Evolutionary conservation across 2,329 filamentous ascomycete genomes (phyloP).

Genomic region (Aspergillus proliferans): DNA sequence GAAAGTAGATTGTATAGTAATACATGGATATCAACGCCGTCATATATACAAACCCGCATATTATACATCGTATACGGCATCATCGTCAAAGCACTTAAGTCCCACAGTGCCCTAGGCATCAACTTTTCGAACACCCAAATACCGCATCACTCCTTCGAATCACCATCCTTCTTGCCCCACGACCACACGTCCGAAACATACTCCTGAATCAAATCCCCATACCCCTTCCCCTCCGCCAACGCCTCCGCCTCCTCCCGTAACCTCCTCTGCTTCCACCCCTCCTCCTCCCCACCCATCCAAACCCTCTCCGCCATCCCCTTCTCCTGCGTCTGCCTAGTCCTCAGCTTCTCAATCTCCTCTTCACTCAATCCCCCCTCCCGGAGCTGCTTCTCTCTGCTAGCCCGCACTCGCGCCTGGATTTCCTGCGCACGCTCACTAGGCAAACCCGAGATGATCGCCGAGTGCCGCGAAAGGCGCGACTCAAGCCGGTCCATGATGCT

Average conservation of each 20-base stretch:
- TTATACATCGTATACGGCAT: too few relatives aligned
- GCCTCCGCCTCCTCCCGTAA: slow-evolving; percentile 39
- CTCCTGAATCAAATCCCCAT: slow-evolving; percentile 41
- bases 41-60: neutral
- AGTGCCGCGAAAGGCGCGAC: slow-evolving; percentile 16
- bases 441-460: slow-evolving; percentile 11
- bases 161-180: slow-evolving; percentile 24
- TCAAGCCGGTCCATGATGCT: slow-evolving; percentile 30
- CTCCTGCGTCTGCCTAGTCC: slow-evolving; percentile 23
- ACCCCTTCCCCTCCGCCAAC: slow-evolving; percentile 38
- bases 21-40: neutral
- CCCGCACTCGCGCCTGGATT: slow-evolving; percentile 26
- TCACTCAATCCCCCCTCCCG: slow-evolving; percentile 11
- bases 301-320: slow-evolving; percentile 26
- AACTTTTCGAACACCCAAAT: neutral
- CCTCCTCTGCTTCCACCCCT: slow-evolving; percentile 40
- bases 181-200: slow-evolving; percentile 44
- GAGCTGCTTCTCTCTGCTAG: slow-evolving; percentile 22
- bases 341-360: slow-evolving; percentile 30
- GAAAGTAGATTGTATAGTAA: neutral
- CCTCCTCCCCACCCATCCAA: slow-evolving; percentile 37
- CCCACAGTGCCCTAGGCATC: too few relatives aligned
- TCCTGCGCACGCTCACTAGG: slow-evolving; percentile 30
- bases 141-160: neutral
- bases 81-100: too few relatives aligned